Conservation (phyloP, 257 asterid species). For the Lycium ferocissimum region DNA sequence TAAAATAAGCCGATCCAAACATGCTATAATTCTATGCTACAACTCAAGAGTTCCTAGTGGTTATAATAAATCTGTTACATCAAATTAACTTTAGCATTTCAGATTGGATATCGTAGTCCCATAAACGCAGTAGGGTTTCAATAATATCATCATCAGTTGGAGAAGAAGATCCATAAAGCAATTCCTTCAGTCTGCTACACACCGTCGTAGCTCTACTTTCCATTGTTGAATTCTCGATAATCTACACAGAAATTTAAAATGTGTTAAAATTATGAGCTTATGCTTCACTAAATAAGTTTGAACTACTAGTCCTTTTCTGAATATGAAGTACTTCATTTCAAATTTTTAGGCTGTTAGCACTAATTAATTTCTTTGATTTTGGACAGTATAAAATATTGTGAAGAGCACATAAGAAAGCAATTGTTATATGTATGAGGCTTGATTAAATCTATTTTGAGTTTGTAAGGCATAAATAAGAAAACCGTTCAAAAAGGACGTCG, state of each 20-base stretch:
- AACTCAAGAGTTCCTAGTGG: neutral
- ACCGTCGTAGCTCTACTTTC: neutral
- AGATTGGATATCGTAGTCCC: slow-evolving; percentile 49
- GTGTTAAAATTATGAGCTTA: neutral
- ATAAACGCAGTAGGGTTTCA: slow-evolving; percentile 42
- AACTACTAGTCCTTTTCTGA: neutral
- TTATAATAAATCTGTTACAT: slow-evolving; percentile 9
- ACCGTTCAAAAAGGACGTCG: no score
- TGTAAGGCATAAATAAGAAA: no score
- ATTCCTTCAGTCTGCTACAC: slow-evolving; percentile 42
- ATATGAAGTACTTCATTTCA: no score
- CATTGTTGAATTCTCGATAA: slow-evolving; percentile 31
- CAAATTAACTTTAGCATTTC: slow-evolving; percentile 35
- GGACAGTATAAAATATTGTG: no score
- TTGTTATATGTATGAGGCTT: no score
- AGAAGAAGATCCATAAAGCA: slow-evolving; percentile 36
- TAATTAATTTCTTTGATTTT: no score
- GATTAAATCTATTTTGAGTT: no score
- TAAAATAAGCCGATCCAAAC: no score
- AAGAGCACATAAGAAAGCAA: no score
- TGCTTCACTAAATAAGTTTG: neutral
- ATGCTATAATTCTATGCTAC: no score
- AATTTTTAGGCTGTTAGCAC: no score
- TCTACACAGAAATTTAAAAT: slow-evolving; percentile 32
- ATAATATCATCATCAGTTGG: slow-evolving; percentile 16